Base-by-base conservation (phyloP, 345 rosid species). In the Psidium friedrichsthalianum region DNA sequence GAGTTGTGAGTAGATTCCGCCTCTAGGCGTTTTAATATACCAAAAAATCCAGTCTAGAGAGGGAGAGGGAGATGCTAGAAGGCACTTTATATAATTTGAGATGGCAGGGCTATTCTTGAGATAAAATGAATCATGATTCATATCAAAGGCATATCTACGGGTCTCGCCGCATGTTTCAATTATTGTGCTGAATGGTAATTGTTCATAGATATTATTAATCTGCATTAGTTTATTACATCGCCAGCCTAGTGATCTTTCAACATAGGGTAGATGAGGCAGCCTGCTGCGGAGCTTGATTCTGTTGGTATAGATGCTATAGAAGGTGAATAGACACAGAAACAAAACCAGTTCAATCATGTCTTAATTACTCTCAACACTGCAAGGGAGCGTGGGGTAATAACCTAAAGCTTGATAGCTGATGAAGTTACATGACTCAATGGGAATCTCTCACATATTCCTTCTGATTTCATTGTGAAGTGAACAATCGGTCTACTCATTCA, bases 321-420 rank as follows among this genome's bases (percentile, higher is more conserved):
- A 36, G 80, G 1, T 69, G 25, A 69, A 32, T 16, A 32, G 6
- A 32, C 78, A 69, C 21, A 69, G 78, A 69, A 15, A 36, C 47
- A 32, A 12, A 42, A 0, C 25, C 47, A 18, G 80, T 36, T 69
- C 7, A 0, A 69, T 69, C 78, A 69, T 69, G 78, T 6, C 47
- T 69, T 69, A 69, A 8, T 36, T 18, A 32, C 78, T 69, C 47
- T 32, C 78, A 8, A 69, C 9, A 32, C 47, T 36, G 7, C 47
- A 18, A 36, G 78, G 47, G 20, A 69, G 47, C 2, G 0, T 69
- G 25, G 80, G 76, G 44, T 0, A 29, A 0, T 36, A 0, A 69
- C 3, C 80, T 36, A 32, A 69, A 69, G 25, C 20, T 69, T 18
- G 47, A 69, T 69, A 42, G 14, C 47, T 69, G 80, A 69, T 18